Evolutionary conservation across 2,329 filamentous ascomycete species (phyloP).

Genomic region (Zymoseptoria crescenta): DNA sequence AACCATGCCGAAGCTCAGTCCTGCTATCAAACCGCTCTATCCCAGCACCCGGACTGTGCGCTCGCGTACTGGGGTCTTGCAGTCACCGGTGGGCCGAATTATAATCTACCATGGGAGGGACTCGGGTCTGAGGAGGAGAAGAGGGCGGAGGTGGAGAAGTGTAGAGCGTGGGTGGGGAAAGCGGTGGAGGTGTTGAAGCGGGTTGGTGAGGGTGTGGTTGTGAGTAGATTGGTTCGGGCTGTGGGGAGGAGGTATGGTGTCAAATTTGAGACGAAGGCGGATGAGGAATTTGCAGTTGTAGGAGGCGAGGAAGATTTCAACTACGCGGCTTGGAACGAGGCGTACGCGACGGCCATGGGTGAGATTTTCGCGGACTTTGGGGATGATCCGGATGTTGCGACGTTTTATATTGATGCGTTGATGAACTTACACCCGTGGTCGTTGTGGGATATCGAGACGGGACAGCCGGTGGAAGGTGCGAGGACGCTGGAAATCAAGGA

Average conservation of each 20-base stretch:
- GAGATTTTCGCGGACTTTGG: slow-evolving; percentile 46
- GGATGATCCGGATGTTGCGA: slow-evolving; percentile 55
- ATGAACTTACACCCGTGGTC: slow-evolving; percentile 61
- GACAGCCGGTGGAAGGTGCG: slow-evolving; percentile 47
- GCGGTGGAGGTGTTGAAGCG: not conserved
- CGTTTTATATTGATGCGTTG: slow-evolving; percentile 56
- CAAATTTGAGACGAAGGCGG: slow-evolving; percentile 42
- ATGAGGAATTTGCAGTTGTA: not conserved
- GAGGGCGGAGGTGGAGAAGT: slow-evolving; percentile 22
- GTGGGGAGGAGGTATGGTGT: slow-evolving; percentile 51
- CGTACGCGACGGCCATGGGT: slow-evolving; percentile 56
- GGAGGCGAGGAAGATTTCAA: slow-evolving; percentile 5
- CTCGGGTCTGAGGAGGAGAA: slow-evolving; percentile 45
- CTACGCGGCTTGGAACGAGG: slow-evolving; percentile 49
- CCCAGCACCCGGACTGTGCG: slow-evolving; percentile 46
- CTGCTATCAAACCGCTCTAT: slow-evolving; percentile 57
- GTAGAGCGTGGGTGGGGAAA: not conserved
- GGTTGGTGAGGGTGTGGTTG: slow-evolving; percentile 40
- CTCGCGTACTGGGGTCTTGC: slow-evolving; percentile 66
- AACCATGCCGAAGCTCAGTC: slow-evolving; percentile 63
- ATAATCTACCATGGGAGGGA: slow-evolving; percentile 69
- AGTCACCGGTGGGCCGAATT: slow-evolving; percentile 66
- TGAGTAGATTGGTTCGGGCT: slow-evolving; percentile 57
- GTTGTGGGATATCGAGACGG: slow-evolving; percentile 55
- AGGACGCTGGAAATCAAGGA: slow-evolving; percentile 51